A percentile compares a stretch with the other conserved stretches of the same genome.
Conservation (phyloP, 768 basidiomycete genomes). For the Mycena vulgaris region DNA sequence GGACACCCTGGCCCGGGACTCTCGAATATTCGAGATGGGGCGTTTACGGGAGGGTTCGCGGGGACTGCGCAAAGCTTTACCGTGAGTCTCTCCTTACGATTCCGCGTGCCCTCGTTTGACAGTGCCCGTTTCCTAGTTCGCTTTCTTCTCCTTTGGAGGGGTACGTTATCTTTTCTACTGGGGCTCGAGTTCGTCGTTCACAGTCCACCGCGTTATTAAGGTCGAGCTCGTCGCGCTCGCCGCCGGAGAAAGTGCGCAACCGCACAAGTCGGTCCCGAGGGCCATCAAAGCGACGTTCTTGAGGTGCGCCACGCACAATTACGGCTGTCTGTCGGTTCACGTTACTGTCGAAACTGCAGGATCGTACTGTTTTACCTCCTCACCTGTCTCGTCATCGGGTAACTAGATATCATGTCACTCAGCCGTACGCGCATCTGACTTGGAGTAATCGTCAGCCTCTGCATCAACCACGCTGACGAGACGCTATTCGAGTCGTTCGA, state of each 20-base stretch:
- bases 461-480: constrained; percentile 73
- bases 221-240: constrained; percentile 80
- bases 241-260: constrained; percentile 78
- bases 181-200: not conserved
- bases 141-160: constrained; percentile 80
- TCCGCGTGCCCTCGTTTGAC: constrained; percentile 64
- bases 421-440: not conserved
- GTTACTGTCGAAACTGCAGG: constrained; percentile 40
- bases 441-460: constrained; percentile 50
- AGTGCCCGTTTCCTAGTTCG: constrained; percentile 72
- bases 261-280: constrained; percentile 72
- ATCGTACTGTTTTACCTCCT: constrained; percentile 77
- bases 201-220: not conserved
- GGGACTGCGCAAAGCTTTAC: constrained; percentile 38
- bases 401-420: not conserved
- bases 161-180: constrained; percentile 37
- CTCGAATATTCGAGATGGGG: constrained; percentile 24
- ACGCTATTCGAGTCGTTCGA: constrained; percentile 21
- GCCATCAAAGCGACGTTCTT: constrained; percentile 81
- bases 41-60: constrained; percentile 19
- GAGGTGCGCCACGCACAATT: constrained; percentile 37
- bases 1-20: constrained; percentile 71
- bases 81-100: constrained; percentile 49
- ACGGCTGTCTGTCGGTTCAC: not conserved
- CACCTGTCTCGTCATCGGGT: constrained; percentile 75